A percentile compares a stretch with the other conserved stretches of the same genome.
These are phyloP conservation scores for Actinomucor elegans DNA, from an alignment of 371 early-diverging fungal genomes.

Conservation along the genomic window DNA sequence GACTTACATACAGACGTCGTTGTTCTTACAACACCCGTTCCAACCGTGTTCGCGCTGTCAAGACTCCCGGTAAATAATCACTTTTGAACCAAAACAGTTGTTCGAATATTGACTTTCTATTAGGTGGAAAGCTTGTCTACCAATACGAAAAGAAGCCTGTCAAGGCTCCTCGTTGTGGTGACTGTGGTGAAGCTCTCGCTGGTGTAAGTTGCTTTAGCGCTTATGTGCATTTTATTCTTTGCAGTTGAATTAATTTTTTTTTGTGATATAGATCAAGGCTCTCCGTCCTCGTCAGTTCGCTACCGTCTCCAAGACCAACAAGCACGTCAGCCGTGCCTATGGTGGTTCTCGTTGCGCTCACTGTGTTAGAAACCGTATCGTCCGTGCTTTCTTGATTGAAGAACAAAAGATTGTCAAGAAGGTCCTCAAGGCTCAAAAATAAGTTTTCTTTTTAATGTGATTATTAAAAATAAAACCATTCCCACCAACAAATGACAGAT, in stretches of 20 bases:
- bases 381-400: constrained; percentile 98
- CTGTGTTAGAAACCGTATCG: constrained; percentile 95
- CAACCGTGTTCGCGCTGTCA: constrained; percentile 92
- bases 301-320: constrained; percentile 88
- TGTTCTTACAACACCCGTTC: constrained; percentile 98
- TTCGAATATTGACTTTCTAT: background rate
- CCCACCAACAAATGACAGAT: too few relatives aligned
- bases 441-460: constrained; percentile 8
- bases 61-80: constrained; percentile 87
- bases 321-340: constrained; percentile 94
- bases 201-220: constrained; percentile 67
- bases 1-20: constrained; percentile 96
- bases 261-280: constrained; percentile 72
- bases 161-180: constrained; percentile 94
- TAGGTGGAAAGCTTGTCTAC: constrained; percentile 89
- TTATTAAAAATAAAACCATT: too few relatives aligned
- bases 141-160: constrained; percentile 93
- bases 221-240: background rate
- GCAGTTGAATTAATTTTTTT: background rate
- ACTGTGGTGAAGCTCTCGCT: constrained; percentile 88
- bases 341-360: constrained; percentile 93
- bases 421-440: constrained; percentile 84
- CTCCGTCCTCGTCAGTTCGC: constrained; percentile 92
- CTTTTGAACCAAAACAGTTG: background rate
- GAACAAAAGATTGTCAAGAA: constrained; percentile 99